phyloP scores from a whole-genome alignment of 1,139 yeast species.

The Meyerozyma athensensis region DNA sequence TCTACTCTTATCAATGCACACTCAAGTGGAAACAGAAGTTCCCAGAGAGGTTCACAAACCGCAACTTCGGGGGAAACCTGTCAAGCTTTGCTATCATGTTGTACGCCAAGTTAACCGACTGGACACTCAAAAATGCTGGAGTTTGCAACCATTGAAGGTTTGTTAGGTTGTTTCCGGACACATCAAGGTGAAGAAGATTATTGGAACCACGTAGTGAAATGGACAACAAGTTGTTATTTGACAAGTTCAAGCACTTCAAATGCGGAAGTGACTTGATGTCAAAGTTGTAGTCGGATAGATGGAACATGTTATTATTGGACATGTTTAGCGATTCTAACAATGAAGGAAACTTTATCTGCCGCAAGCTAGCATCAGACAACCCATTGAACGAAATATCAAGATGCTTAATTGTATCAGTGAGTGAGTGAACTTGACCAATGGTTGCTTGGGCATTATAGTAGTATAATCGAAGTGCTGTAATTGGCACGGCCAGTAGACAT shows the following conservation, averaged over 20 bases:
- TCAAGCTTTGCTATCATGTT: slow-evolving; percentile 17
- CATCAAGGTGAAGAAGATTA: slow-evolving; percentile 14
- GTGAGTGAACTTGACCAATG: neutral
- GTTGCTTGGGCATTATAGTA: neutral
- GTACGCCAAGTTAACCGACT: slow-evolving; percentile 19
- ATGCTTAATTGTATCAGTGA: neutral
- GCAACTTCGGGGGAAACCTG: slow-evolving; percentile 13
- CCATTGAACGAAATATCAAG: neutral
- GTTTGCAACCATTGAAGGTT: slow-evolving; percentile 7
- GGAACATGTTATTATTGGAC: slow-evolving; percentile 7
- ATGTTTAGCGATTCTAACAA: slow-evolving; percentile 4
- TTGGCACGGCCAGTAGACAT: neutral
- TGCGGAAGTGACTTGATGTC: slow-evolving; percentile 13
- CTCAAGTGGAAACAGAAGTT: slow-evolving; percentile 15
- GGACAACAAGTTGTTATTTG: slow-evolving; percentile 20
- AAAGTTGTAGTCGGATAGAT: slow-evolving; percentile 6
- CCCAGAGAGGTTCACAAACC: slow-evolving; percentile 17
- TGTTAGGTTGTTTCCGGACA: slow-evolving; percentile 21
- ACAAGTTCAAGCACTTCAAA: slow-evolving; percentile 18
- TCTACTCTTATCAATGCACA: no score
- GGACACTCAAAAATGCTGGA: slow-evolving; percentile 12
- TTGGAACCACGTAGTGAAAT: slow-evolving; percentile 11
- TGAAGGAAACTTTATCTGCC: neutral
- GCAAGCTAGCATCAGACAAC: neutral
- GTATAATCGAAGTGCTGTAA: neutral